Base-by-base conservation (phyloP, 805 yeast genomes). In the Yarrowia keelungensis region DNA sequence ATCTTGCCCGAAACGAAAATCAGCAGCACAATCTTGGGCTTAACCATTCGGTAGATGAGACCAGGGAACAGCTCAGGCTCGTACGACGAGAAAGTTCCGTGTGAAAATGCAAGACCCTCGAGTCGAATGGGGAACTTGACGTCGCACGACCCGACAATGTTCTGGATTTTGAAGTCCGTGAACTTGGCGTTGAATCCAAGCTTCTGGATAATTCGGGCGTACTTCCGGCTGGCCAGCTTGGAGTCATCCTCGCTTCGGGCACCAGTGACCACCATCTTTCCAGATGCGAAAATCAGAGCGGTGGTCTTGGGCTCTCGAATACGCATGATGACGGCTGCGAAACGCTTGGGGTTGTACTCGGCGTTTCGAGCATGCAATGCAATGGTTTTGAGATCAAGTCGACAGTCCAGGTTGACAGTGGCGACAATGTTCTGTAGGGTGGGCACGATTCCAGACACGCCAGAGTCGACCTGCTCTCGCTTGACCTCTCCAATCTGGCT, bases 261-360 rank as follows among this genome's bases (percentile, higher is more conserved):
- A 86, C 99, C 99, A 39, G 98, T 95, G 15, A 95, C 99, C 73
- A 95, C 99, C 99, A 95, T 95, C 80, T 95, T 95, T 76, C 99
- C 99, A 1, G 98, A 92, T 1, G 99, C 99, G 79, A 95, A 95
- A 73, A 95, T 95, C 73, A 95, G 84, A 0, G 99, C 98, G 1
- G 99, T 95, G 0, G 99, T 95, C 79, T 95, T 95, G 16, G 99
- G 99, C 79, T 95, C 99, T 80, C 99, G 87, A 74, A 95, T 95
- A 84, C 99, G 91, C 99, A 95, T 95, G 74, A 95, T 95, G 62
- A 95, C 99, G 70, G 99, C 99, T 14, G 99, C 99, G 82, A 95
- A 95, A 83, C 99, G 97, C 78, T 79, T 92, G 65, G 99, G 99
- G 76, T 95, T 95, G 81, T 95, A 95, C 79, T 95, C 99, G 43